Base-by-base conservation (phyloP, 129 eudicot genomes). In the Helianthus tuberosus region DNA sequence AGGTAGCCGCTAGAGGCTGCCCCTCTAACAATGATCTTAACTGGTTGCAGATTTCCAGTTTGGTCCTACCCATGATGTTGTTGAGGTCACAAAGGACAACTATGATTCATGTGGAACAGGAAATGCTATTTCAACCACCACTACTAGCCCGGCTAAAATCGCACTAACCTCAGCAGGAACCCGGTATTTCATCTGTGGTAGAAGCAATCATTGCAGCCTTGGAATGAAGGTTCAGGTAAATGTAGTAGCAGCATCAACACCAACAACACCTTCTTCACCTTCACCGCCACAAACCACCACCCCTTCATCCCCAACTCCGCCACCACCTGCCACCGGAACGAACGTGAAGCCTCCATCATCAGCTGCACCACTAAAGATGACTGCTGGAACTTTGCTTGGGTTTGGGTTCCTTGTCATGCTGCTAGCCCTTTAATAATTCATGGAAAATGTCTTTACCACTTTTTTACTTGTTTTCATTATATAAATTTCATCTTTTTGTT, bases 171-270 rank as follows among this genome's bases (percentile, higher is more conserved):
- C 84, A 50, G 43, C 75, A 10, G 96, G 88, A 36, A 84, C 49
- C 43, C 78, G 90, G 5, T 93, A 90, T 85, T 93, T 90, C 80
- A 79, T 85, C 17, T 93, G 97, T 68, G 89, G 97, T 41, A 77
- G 80, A 71, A 41, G 64, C 27, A 77, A 68, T 0, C 94, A 93
- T 75, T 93, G 98, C 63, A 77, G 57, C 71, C 76, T 66, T 65
- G 97, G 96, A 66, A 90, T 90, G 98, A 90, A 90, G 51, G 51
- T 94, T 35, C 75, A 79, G 63, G 72, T 91, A 44, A 49, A 72
- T 52, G 74, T 83, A 3, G 54, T 44, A 23, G 84, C 88, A 17
- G 66, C 87, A 49, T 73, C 86, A 23, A 77, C 89, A 1, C 79
- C 79, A 66, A 73, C 55, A 75, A 23, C 35, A 41, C 46, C 46